Conservation (phyloP, 768 basidiomycete species). For the Boletellus ananas region DNA sequence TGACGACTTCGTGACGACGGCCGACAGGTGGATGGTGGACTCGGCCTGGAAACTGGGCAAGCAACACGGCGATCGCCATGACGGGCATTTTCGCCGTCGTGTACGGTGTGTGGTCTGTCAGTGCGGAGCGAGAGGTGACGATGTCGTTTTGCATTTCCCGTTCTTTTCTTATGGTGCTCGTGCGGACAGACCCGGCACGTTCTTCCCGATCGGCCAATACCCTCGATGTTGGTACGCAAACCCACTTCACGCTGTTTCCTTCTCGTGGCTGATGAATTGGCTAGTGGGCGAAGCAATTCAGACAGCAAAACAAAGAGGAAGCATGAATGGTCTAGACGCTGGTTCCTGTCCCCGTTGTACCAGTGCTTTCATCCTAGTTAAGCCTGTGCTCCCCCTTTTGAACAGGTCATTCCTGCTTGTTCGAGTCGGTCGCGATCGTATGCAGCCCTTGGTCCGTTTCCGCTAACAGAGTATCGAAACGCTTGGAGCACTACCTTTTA, state of each 20-base stretch:
- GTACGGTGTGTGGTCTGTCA: slow-evolving; percentile 66
- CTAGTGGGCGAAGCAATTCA: slow-evolving; percentile 53
- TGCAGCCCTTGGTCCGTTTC: too few species aligned
- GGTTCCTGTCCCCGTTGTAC: neutral
- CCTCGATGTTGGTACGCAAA: slow-evolving; percentile 67
- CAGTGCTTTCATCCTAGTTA: neutral
- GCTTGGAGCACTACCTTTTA: too few species aligned
- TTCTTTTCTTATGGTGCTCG: slow-evolving; percentile 5
- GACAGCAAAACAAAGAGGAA: slow-evolving; percentile 24
- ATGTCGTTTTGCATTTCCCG: neutral
- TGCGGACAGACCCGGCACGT: slow-evolving; percentile 48
- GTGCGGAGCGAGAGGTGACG: slow-evolving; percentile 74
- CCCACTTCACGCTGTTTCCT: neutral
- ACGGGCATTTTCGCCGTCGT: slow-evolving; percentile 64
- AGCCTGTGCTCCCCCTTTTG: neutral
- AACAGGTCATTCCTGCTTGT: too few species aligned
- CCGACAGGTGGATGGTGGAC: slow-evolving; percentile 91
- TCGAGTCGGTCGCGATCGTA: too few species aligned
- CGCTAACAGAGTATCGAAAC: too few species aligned
- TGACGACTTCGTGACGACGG: neutral
- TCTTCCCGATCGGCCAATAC: slow-evolving; percentile 66
- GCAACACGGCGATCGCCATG: slow-evolving; percentile 74
- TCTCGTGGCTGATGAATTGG: neutral
- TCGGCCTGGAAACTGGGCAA: slow-evolving; percentile 83
- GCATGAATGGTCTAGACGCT: slow-evolving; percentile 2